Percentiles rank a stretch among this genome's conserved stretches.
phyloP scores from a whole-genome alignment of 371 early-diverging fungal species.

The Coemansia sp. region DNA sequence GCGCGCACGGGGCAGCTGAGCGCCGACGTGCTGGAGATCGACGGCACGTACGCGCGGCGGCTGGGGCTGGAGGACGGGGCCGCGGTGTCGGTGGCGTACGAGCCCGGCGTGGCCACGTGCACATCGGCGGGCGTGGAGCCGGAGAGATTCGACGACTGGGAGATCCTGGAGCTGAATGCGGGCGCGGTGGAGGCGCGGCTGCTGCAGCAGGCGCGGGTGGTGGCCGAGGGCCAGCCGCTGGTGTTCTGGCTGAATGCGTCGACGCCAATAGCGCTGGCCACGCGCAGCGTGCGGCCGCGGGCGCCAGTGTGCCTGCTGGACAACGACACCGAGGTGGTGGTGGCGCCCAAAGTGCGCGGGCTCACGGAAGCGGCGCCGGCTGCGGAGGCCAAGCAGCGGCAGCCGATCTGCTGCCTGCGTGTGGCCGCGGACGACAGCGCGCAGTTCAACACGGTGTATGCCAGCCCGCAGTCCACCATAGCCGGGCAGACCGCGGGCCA shows the following conservation, averaged over 20 bases:
- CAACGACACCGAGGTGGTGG: constrained; percentile 49
- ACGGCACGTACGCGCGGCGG: constrained; percentile 28
- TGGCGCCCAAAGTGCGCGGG: constrained; percentile 46
- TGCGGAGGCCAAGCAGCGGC: neutral
- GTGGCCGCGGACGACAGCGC: constrained; percentile 9
- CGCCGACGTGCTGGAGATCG: constrained; percentile 42
- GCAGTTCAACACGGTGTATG: constrained; percentile 14
- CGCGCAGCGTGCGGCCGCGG: constrained; percentile 24
- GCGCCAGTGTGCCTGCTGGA: constrained; percentile 32
- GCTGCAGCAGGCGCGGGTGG: constrained; percentile 46
- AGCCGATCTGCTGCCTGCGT: constrained; percentile 27
- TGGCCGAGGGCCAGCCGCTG: constrained; percentile 45
- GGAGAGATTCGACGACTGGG: constrained; percentile 50
- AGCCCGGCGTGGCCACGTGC: constrained; percentile 26
- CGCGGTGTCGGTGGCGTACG: constrained; percentile 30
- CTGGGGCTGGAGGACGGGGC: constrained; percentile 42
- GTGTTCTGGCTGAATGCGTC: constrained; percentile 52
- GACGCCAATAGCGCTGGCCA: constrained; percentile 32
- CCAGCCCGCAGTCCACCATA: constrained; percentile 3
- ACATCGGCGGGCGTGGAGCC: constrained; percentile 48
- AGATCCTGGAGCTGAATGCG: constrained; percentile 53
- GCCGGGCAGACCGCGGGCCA: neutral
- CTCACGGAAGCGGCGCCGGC: too few species aligned
- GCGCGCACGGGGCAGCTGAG: constrained; percentile 15
- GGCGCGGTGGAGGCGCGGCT: constrained; percentile 46